Evolutionary conservation across 805 yeast species (phyloP).

Genomic region (Scheffersomyces lignosus): DNA sequence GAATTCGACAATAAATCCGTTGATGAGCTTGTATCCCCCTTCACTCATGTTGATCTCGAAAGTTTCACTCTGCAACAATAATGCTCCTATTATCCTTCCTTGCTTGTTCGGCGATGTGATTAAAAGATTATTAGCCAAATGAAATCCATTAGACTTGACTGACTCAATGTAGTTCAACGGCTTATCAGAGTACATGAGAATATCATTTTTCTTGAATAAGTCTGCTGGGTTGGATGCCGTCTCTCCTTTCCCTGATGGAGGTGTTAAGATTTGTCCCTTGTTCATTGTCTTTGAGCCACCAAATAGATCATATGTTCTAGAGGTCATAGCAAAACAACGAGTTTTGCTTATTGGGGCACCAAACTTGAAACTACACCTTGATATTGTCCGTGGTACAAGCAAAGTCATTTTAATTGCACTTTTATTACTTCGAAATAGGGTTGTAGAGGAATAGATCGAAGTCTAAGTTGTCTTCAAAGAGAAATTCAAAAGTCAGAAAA

Average conservation of each 20-base stretch:
- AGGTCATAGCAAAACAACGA: neutral
- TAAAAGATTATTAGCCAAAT: constrained; percentile 54
- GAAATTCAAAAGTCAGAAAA: too few species aligned
- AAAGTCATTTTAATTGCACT: too few species aligned
- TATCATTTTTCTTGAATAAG: constrained; percentile 43
- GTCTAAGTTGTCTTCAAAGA: too few species aligned
- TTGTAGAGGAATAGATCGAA: too few species aligned
- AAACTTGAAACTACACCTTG: neutral
- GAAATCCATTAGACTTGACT: constrained; percentile 54
- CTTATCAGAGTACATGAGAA: constrained; percentile 40
- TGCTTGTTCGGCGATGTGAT: constrained; percentile 42
- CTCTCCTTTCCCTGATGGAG: constrained; percentile 40
- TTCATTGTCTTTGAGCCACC: constrained; percentile 27
- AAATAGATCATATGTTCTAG: constrained; percentile 17
- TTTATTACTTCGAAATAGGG: too few species aligned
- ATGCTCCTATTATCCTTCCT: constrained; percentile 44
- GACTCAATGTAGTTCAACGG: constrained; percentile 45
- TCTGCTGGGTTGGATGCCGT: constrained; percentile 44
- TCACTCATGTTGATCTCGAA: constrained; percentile 55
- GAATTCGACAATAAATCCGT: constrained; percentile 57
- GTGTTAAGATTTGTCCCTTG: constrained; percentile 9
- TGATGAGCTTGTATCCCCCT: constrained; percentile 44
- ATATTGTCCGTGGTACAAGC: too few species aligned
- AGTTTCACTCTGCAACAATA: constrained; percentile 58
- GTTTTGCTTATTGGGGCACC: neutral